Evolutionary conservation across 129 eudicot genomes (phyloP).

Genomic region (Escallonia rubra): DNA sequence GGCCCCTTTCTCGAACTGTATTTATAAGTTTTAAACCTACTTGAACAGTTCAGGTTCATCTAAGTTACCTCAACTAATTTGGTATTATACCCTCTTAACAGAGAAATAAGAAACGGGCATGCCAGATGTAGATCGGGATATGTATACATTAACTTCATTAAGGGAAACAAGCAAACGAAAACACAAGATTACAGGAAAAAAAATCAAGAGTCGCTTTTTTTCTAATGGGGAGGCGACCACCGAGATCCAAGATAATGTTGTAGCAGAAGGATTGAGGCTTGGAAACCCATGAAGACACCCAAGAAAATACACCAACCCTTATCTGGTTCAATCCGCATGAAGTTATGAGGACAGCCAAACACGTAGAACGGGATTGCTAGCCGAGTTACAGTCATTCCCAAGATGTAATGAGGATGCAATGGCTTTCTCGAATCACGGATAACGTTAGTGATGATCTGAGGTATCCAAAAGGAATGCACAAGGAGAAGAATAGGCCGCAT

Average conservation of each 20-base stretch:
- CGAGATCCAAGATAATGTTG: slow-evolving; percentile 98
- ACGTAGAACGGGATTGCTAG: slow-evolving; percentile 79
- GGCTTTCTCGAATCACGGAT: slow-evolving; percentile 95
- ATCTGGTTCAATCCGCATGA: slow-evolving; percentile 92
- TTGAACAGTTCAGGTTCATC: too few species aligned
- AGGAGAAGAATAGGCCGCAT: slow-evolving; percentile 71
- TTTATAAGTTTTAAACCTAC: too few species aligned
- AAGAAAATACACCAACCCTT: slow-evolving; percentile 61
- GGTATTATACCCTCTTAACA: not conserved
- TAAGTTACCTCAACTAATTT: not conserved
- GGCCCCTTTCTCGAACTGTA: too few species aligned
- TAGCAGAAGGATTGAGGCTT: slow-evolving; percentile 68
- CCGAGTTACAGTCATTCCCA: slow-evolving; percentile 89
- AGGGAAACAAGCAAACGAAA: not conserved
- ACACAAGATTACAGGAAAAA: not conserved
- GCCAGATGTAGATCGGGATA: not conserved
- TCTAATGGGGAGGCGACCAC: slow-evolving; percentile 95
- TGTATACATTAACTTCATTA: not conserved
- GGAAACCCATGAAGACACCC: slow-evolving; percentile 66
- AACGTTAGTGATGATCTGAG: slow-evolving; percentile 75
- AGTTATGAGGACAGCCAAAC: slow-evolving; percentile 95
- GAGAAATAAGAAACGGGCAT: not conserved
- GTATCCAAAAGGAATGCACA: slow-evolving; percentile 90
- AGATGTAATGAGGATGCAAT: slow-evolving; percentile 88
- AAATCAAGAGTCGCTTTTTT: slow-evolving; percentile 20